These are phyloP conservation scores for Sclerotiophoma versabilis DNA, from an alignment of 2,329 filamentous ascomycete species.

Conservation along the genomic window DNA sequence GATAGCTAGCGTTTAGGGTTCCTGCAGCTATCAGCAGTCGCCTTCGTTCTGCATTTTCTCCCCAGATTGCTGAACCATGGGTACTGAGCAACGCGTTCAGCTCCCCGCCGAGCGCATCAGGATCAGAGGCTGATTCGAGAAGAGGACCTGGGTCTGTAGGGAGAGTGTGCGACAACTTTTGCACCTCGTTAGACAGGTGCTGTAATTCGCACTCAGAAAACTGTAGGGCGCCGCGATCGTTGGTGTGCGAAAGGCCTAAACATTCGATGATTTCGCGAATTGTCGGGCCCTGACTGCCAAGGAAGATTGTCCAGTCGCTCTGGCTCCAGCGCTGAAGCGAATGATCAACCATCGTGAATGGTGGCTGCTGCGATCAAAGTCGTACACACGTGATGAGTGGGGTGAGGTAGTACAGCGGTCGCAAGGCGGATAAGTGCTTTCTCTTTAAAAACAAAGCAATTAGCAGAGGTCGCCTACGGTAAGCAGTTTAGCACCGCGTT, in stretches of 20 bases:
- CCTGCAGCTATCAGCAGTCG: not conserved
- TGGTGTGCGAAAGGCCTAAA: not conserved
- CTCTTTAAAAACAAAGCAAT: no score
- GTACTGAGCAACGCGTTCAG: not conserved
- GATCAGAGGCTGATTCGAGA: not conserved
- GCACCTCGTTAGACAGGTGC: not conserved
- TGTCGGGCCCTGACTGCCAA: not conserved
- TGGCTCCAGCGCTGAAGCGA: not conserved
- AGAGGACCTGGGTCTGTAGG: not conserved
- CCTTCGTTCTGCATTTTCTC: not conserved
- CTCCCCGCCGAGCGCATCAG: not conserved
- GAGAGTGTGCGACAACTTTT: not conserved
- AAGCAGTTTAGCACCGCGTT: no score
- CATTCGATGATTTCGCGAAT: not conserved
- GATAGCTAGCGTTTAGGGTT: not conserved
- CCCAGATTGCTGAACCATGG: not conserved
- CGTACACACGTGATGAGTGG: not conserved
- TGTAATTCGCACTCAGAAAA: not conserved
- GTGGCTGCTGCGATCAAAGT: not conserved
- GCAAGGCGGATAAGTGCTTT: no score
- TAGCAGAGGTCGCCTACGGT: no score
- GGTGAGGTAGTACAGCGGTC: not conserved
- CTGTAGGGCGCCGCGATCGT: not conserved
- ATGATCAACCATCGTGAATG: not conserved
- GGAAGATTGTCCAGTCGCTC: not conserved